Evolutionary conservation across 2,329 filamentous ascomycete genomes (phyloP), one percentile per base, ranked within the genome.

Genomic region (Sporothrix brunneoviolacea): DNA sequence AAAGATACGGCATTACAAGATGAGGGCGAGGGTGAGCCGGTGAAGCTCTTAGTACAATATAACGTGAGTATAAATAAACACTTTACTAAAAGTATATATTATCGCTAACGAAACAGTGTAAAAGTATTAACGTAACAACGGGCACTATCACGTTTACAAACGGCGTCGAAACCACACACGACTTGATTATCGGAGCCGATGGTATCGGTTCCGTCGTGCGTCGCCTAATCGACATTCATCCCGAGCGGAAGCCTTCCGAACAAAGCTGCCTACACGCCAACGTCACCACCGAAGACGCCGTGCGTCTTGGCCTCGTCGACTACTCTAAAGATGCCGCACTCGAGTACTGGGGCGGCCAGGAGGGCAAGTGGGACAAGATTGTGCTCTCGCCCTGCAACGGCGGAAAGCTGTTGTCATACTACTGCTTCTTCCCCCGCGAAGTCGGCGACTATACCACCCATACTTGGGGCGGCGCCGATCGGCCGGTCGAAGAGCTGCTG

Each of bases 271-370:
- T 84, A 0, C 83, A 85, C 61, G 73, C 78, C 54, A 86, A 84
- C 60, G 79, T 86, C 50, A 65, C 65, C 18, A 83, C 81, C 0
- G 76, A 78, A 32, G 73, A 83, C n/a, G 80, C 78, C 1, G 72
- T 79, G 28, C 69, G 70, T 51, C 68, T 78, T 1, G 82, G 82
- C 2, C 72, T 86, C 0, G 72, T 80, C 28, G 79, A 86, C 61
- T 85, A 83, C 64, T 80, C 79, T 0, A 60, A 72, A 30, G 63
- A 86, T 65, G 69, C 63, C 21, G 82, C 82, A 0, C 68, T 87
- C 0, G 80, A 87, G 63, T 86, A 84, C 68, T 86, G 83, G 83
- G 83, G 83, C 22, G 83, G 83, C 2, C 75, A 80, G 47, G 77
- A 82, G 48, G 69, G 67, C 50, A 54, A 48, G 21, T 54, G 49